Percentiles rank a stretch among this genome's conserved stretches.
Evolutionary conservation across 139 green algal genomes (phyloP).

Genomic region (Gonium pectorale): DNA sequence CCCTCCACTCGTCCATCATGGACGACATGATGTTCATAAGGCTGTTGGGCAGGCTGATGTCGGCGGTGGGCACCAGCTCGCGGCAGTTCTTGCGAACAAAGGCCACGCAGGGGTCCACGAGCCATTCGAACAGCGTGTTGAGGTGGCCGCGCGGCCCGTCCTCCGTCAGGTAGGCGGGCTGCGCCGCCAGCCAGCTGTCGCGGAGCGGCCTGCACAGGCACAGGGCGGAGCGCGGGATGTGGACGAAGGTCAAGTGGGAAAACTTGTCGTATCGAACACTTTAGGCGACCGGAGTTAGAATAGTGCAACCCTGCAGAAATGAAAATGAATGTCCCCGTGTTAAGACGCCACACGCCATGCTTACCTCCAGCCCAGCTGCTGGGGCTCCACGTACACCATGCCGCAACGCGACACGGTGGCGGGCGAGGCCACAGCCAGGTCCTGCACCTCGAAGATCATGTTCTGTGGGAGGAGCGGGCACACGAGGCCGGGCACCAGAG

Average conservation of each 20-base stretch:
- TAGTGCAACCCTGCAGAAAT: no score
- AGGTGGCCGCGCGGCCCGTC: constrained; percentile 38
- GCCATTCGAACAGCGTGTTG: constrained; percentile 66
- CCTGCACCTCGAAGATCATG: constrained; percentile 79
- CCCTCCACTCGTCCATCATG: constrained; percentile 68
- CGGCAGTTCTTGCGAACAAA: constrained; percentile 68
- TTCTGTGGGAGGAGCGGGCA: constrained; percentile 50
- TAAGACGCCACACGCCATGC: no score
- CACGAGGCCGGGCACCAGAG: background rate
- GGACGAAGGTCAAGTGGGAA: no score
- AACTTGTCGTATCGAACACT: no score
- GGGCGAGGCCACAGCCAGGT: constrained; percentile 83
- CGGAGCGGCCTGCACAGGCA: constrained; percentile 48
- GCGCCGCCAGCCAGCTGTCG: constrained; percentile 61
- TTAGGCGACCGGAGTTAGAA: no score
- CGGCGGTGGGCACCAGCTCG: constrained; percentile 70
- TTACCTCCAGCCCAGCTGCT: constrained; percentile 58
- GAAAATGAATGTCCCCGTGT: no score
- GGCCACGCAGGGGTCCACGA: constrained; percentile 71
- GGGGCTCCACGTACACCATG: constrained; percentile 82
- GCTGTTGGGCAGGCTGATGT: constrained; percentile 71
- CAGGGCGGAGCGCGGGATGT: no score
- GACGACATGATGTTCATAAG: constrained; percentile 60
- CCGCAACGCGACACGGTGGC: constrained; percentile 86
- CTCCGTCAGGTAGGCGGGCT: constrained; percentile 48